Percentiles rank a stretch among this genome's conserved stretches.
phyloP scores from a whole-genome alignment of 2,329 filamentous ascomycete genomes.

The Leptographium radiaticola region DNA sequence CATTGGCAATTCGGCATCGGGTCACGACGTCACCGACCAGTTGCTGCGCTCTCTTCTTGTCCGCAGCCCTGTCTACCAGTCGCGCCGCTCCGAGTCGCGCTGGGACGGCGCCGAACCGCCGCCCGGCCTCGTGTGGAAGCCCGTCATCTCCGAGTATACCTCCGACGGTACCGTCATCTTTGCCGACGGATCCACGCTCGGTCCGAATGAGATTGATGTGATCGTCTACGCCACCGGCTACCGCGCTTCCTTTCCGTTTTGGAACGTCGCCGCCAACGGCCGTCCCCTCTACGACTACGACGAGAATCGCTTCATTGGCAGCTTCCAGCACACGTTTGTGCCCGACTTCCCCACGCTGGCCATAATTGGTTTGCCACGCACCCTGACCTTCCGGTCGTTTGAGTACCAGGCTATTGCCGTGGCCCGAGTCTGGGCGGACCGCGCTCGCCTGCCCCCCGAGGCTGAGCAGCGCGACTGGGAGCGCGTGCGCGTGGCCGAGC shows the following conservation, averaged over 20 bases:
- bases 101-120: conserved; percentile 42
- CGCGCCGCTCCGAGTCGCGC: conserved; percentile 35
- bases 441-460: conserved; percentile 26
- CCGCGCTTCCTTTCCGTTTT: conserved; percentile 72
- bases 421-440: conserved; percentile 20
- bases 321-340: conserved; percentile 39
- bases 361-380: conserved; percentile 37
- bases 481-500: conserved; percentile 19
- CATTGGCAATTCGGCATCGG: conserved; percentile 75
- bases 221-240: conserved; percentile 86
- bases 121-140: conserved; percentile 46
- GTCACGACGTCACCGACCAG: conserved; percentile 69
- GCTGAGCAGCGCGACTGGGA: conserved; percentile 34
- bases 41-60: conserved; percentile 32
- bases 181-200: conserved; percentile 46
- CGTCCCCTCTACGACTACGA: conserved; percentile 39
- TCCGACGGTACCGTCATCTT: conserved; percentile 28
- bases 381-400: conserved; percentile 24
- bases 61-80: conserved; percentile 43
- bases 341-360: conserved; percentile 32
- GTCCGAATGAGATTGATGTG: conserved; percentile 47
- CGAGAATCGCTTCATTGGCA: conserved; percentile 26
- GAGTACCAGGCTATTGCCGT: conserved; percentile 26
- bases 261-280: conserved; percentile 32
- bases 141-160: conserved; percentile 35